Base-by-base conservation (phyloP, 345 rosid species). In the Murraya paniculata region DNA sequence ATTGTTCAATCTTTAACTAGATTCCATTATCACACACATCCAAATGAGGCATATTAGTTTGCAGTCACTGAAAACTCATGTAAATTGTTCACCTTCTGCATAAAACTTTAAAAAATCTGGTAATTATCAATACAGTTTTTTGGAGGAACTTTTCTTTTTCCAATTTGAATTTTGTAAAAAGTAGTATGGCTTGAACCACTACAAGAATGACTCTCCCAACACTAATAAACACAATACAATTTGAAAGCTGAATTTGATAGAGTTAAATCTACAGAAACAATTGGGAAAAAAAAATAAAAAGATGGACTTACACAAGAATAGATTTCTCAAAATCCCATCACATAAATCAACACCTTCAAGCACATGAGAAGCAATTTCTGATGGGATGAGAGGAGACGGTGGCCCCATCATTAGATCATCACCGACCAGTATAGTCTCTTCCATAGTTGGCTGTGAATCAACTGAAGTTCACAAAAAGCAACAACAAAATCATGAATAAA, bases 391-490 rank as follows among this genome's bases (percentile, higher is more conserved):
- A 68, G 98, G 97, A 64, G 97, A 94, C 67, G 98, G 97, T 48
- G 92, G 97, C 25, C 99, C 97, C 91, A 64, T 87, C 99, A 96
- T 96, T 2, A 96, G 85, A 85, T 96, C 98, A 78, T 92, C 99
- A 71, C 97, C 95, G 2, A 94, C 98, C 87, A 94, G 77, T 73
- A 96, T 92, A 36, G 97, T 94, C 87, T 96, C 98, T 90, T 94
- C 99, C 97, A 96, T 94, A 11, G 84, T 87, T 57, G 98, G 97
- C 69, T 96, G 92, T 57, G 99, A 82, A 91, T 94, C 98, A 30
- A 94, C 99, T 96, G 85, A 81, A 83, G 68, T 74, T n/a, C 70
- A 82, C 25, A 80, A 59, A 45, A 59, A 30, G 53, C 28, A 85
- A 60, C 33, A 68, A 68, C 10, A 74, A 56, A 73, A 28, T 73